Evolutionary conservation across 768 basidiomycete genomes (phyloP).

Genomic region (Naematelia encephala): DNA sequence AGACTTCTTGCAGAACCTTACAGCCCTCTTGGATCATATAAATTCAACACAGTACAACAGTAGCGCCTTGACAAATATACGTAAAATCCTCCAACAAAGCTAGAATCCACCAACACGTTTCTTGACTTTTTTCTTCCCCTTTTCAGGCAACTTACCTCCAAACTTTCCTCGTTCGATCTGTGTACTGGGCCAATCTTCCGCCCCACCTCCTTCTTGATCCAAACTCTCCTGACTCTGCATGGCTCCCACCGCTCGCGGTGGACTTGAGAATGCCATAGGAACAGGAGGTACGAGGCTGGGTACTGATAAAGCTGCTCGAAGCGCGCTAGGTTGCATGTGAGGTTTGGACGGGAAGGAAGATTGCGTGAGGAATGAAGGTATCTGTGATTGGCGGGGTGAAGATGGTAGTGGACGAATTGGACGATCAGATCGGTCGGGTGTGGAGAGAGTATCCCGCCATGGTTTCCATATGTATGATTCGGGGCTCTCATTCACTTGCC

Average conservation of each 20-base stretch:
- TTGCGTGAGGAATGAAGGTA: background rate
- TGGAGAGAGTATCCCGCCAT: conserved; percentile 8
- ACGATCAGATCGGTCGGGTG: background rate
- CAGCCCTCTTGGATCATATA: too few species aligned
- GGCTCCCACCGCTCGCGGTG: background rate
- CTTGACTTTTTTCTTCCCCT: conserved; percentile 27
- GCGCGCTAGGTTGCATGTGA: background rate
- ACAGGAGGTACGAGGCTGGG: background rate
- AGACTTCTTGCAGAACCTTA: too few species aligned
- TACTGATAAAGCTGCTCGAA: background rate
- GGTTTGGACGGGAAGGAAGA: background rate
- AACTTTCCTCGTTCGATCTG: conserved; percentile 37
- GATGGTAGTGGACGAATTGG: background rate
- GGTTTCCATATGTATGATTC: conserved; percentile 9
- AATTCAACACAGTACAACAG: too few species aligned
- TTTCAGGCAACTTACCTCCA: conserved; percentile 24
- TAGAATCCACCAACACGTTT: conserved; percentile 43
- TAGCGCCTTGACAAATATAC: too few species aligned
- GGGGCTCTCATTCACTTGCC: conserved; percentile 4
- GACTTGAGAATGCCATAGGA: conserved; percentile 1
- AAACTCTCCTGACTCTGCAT: background rate
- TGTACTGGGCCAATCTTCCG: conserved; percentile 16
- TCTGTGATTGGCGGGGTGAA: background rate
- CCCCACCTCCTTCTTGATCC: background rate
- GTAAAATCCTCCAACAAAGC: too few species aligned